A percentile compares a stretch with the other conserved stretches of the same genome.
Evolutionary conservation across 2,329 filamentous ascomycete species (phyloP).

Genomic region (Alternaria arbusti): DNA sequence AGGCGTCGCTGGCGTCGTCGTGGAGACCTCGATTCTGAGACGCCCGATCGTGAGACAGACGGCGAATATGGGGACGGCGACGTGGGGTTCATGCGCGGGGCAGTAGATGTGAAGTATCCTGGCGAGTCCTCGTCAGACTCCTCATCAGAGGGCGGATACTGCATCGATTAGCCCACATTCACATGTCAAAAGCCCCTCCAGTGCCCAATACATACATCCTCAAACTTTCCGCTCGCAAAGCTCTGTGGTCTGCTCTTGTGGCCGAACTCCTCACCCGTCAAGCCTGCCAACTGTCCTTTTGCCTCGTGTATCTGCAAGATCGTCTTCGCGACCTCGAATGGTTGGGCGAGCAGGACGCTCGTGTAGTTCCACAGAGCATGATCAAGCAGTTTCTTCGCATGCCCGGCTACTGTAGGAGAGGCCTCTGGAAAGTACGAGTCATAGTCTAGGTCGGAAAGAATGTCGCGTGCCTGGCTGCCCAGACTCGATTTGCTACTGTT

Average conservation of each 20-base stretch:
- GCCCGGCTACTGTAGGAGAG: slow-evolving; percentile 72
- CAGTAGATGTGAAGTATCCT: slow-evolving; percentile 80
- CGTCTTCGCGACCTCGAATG: slow-evolving; percentile 96
- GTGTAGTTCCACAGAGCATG: slow-evolving; percentile 92
- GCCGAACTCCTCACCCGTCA: slow-evolving; percentile 23
- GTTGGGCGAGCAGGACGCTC: slow-evolving; percentile 86
- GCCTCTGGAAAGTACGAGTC: slow-evolving; percentile 81
- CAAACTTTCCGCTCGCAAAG: slow-evolving; percentile 43
- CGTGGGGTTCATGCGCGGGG: slow-evolving; percentile 53
- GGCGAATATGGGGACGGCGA: slow-evolving; percentile 43
- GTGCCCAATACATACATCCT: slow-evolving; percentile 34
- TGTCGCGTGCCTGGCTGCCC: slow-evolving; percentile 74
- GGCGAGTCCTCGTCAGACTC: slow-evolving; percentile 74
- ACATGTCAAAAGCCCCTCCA: slow-evolving; percentile 14
- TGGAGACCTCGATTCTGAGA: slow-evolving; percentile 39
- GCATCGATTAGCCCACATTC: slow-evolving; percentile 22
- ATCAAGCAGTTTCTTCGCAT: slow-evolving; percentile 78
- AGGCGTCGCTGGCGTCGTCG: slow-evolving; percentile 43
- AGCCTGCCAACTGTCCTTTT: slow-evolving; percentile 39
- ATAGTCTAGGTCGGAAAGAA: slow-evolving; percentile 91
- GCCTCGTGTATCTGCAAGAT: slow-evolving; percentile 78
- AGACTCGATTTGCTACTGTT: slow-evolving; percentile 59
- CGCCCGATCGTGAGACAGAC: slow-evolving; percentile 44
- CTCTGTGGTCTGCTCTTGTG: slow-evolving; percentile 39
- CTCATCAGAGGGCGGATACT: slow-evolving; percentile 65